Conservation (phyloP, 2,329 filamentous ascomycete species). For the Epichloe brachyelytri region DNA sequence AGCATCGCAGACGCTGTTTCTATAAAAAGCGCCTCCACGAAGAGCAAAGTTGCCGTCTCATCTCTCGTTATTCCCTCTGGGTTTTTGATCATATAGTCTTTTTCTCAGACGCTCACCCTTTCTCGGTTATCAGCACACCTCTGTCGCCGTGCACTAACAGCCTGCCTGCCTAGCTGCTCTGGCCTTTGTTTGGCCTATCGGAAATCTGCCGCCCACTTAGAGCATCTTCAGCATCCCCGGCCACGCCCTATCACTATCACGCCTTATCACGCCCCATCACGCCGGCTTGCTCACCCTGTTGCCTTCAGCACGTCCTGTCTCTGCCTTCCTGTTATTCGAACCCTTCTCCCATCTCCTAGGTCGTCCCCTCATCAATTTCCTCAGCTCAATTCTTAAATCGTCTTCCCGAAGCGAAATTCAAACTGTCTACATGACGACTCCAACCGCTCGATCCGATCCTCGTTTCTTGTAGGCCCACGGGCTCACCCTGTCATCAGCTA, state of each 20-base stretch:
- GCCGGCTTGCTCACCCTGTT: constrained; percentile 12
- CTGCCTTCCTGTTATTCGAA: constrained; percentile 7
- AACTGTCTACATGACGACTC: constrained; percentile 28
- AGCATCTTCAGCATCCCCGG: constrained; percentile 9
- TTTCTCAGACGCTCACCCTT: background rate
- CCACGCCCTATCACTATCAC: constrained; percentile 2
- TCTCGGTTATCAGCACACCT: background rate
- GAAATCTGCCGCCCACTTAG: constrained; percentile 16
- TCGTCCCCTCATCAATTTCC: background rate
- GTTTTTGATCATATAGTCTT: background rate
- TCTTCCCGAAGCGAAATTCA: constrained; percentile 4
- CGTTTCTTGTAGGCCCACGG: constrained; percentile 25
- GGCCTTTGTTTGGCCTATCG: constrained; percentile 17
- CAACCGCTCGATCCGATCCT: constrained; percentile 20
- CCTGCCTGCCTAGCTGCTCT: constrained; percentile 12
- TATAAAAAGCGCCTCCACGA: background rate
- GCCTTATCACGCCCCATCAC: constrained; percentile 4
- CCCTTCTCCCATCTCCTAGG: constrained; percentile 1
- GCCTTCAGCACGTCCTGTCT: constrained; percentile 7
- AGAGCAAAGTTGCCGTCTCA: background rate
- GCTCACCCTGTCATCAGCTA: constrained; percentile 18
- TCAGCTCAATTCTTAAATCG: constrained; percentile 4
- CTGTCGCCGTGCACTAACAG: constrained; percentile 6
- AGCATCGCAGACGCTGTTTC: background rate
- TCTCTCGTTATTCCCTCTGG: background rate